Base-by-base conservation (phyloP, 495 filamentous ascomycete genomes). In the Penicillium riverlandense region DNA sequence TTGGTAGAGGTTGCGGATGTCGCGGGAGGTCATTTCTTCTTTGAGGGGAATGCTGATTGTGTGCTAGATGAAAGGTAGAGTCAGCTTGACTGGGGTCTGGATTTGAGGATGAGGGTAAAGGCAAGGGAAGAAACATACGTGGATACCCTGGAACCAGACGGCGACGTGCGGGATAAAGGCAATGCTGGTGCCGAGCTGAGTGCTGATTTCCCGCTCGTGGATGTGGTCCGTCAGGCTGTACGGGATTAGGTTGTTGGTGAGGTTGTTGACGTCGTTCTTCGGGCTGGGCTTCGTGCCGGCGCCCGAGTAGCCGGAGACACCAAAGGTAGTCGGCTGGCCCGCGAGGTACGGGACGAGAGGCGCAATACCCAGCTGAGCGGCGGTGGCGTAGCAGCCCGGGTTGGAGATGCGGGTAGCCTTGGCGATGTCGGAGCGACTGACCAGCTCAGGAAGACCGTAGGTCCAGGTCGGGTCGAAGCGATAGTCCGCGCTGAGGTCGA, bases 111-210 rank as follows among this genome's bases (percentile, higher is more conserved):
- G 22, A 22, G 22, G 4, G 22, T 22, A 22, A 6, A 4, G 2
- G 4, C 2, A 22, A 22, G 22, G 16, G 7, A 12, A 34, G 50
- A 29, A 22, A 63, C 69, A 50, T 67, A 72, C 69, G 49, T 82
- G 84, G 54, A 98, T 98, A 41, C 92, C 92, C 64, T 94, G 88
- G 79, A 98, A 98, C 92, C 92, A 97, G 16, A 85, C 79, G 12
- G 90, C 90, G 13, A 98, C 92, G 62, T 98, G 92, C 30, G 92
- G 92, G 44, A 94, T 83, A 59, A 98, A 98, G 7, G 87, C 86
- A 16, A 96, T 79, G 35, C 80, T 72, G 13, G 71, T 74, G 36
- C 86, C 87, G 8, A 97, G 77, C 62, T 91, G 90, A 37, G 63
- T 53, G 57, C 78, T 82, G 48, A 97, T 91, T 67, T 98, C 92